Evolutionary conservation across 345 rosid species (phyloP).

Genomic region (Geranium rotundifolium): DNA sequence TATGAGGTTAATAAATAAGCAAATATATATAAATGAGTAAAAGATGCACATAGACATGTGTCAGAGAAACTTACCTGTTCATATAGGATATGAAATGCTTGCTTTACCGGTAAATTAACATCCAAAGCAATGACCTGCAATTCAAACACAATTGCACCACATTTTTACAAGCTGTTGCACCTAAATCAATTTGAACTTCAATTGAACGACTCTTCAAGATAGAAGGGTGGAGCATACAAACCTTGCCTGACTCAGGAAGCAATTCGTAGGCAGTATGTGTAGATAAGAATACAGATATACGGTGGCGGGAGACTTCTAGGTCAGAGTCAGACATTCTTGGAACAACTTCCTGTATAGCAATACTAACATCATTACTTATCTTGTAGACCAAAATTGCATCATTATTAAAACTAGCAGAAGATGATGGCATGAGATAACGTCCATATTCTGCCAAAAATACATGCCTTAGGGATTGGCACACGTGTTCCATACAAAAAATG

Average conservation of each 20-base stretch:
- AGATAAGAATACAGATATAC: constrained; percentile 56
- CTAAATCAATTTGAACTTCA: background rate
- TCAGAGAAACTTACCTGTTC: constrained; percentile 62
- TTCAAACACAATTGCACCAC: background rate
- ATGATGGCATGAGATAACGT: background rate
- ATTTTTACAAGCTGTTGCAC: background rate
- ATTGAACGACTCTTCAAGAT: background rate
- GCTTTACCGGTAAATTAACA: constrained; percentile 88
- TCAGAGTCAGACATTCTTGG: constrained; percentile 54
- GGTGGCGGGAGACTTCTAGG: constrained; percentile 62
- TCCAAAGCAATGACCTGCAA: constrained; percentile 90
- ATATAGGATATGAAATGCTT: constrained; percentile 89
- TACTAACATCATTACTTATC: constrained; percentile 15
- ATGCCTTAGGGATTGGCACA: too few species aligned
- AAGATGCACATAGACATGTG: background rate
- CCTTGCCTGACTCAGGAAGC: constrained; percentile 98
- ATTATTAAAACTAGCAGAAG: too few species aligned
- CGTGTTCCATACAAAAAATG: too few species aligned
- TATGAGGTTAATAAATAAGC: constrained; percentile 14
- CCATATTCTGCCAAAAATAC: background rate
- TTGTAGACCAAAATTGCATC: background rate
- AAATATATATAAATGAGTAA: background rate
- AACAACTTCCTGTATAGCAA: constrained; percentile 31
- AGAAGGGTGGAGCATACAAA: constrained; percentile 31
- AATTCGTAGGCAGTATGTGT: constrained; percentile 79